Base-by-base conservation (phyloP, 257 asterid species). In the Verbascum thapsus region DNA sequence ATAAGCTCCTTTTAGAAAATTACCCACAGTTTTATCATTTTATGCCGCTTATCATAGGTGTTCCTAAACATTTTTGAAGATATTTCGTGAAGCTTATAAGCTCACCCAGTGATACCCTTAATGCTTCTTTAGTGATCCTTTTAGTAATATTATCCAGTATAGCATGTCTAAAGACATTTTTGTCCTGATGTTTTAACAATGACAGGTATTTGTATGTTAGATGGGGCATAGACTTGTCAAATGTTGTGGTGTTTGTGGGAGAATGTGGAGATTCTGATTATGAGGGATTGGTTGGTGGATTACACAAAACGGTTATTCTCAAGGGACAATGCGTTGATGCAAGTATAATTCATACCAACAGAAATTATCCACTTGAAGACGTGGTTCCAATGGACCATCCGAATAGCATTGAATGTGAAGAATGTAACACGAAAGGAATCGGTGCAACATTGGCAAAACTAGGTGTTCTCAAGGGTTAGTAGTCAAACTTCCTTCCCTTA, bases 181-280 rank as follows among this genome's bases (percentile, higher is more conserved):
- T 11, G 48, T 47, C 13, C 43, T 16, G 42, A 4, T 6, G 3
- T 6, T n/a, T n/a, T 52, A 45, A 45, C 3, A 2, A 56, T n/a
- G 43, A 45, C 76, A 85, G 95, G 86, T 85, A 88, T 53, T 54
- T 88, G 64, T 70, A 83, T 32, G 83, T 88, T 9, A 73, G 95
- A 47, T 88, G 96, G 96, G 94, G 91, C 22, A 69, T 83, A 51
- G 78, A 85, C 68, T 52, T 88, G 65, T 79, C 91, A 4, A 88
- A 72, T 8, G 81, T 80, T 7, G 88, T 85, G 68, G 76, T 82
- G 39, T 81, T 88, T 40, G 72, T 81, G 37, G 96, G 96, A 49
- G 95, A 85, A 74, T 61, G 63, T 39, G 96, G 96, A 40, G 96
- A 88, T 60, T 79, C 95, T 1, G 96, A 88, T 58, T 88, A 85